phyloP scores from a whole-genome alignment of 2,329 filamentous ascomycete species.

The Cercospora zeina region DNA sequence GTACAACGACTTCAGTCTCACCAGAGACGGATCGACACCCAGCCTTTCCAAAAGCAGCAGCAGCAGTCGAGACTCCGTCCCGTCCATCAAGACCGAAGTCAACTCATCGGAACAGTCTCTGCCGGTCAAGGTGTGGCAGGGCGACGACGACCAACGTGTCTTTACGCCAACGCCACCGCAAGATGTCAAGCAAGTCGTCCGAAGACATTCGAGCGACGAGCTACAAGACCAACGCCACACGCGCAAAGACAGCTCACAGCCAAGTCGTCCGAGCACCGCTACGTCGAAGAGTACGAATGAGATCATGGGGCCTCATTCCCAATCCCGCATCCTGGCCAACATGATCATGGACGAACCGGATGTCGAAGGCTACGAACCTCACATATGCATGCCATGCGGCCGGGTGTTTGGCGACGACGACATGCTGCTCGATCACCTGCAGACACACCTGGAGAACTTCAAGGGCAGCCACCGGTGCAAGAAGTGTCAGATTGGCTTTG shows the following conservation, averaged over 20 bases:
- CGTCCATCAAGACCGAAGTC: constrained; percentile 15
- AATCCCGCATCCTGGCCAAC: constrained; percentile 12
- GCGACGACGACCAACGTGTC: constrained; percentile 13
- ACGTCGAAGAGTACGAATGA: neutral
- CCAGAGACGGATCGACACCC: constrained; percentile 12
- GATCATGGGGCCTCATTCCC: neutral
- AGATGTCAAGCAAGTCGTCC: constrained; percentile 3
- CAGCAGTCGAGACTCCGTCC: constrained; percentile 6
- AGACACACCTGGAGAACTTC: constrained; percentile 31
- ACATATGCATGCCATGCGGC: constrained; percentile 32
- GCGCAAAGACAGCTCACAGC: constrained; percentile 10
- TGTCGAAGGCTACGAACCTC: constrained; percentile 25
- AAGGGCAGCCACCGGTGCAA: constrained; percentile 31
- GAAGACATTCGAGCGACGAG: constrained; percentile 20
- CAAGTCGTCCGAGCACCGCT: constrained; percentile 8
- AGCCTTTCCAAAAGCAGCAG: constrained; percentile 11
- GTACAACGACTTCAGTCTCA: constrained; percentile 10
- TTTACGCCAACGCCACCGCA: constrained; percentile 13
- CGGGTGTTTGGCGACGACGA: constrained; percentile 31
- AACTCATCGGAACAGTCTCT: constrained; percentile 4
- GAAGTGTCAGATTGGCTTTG: constrained; percentile 33
- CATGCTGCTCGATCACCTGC: constrained; percentile 29
- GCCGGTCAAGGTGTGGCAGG: constrained; percentile 8
- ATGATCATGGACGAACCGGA: constrained; percentile 16
- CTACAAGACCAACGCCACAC: constrained; percentile 1